Evolutionary conservation across 2,329 filamentous ascomycete species (phyloP), one percentile per base, ranked within the genome.

Genomic region (Trichoderma sp.): DNA sequence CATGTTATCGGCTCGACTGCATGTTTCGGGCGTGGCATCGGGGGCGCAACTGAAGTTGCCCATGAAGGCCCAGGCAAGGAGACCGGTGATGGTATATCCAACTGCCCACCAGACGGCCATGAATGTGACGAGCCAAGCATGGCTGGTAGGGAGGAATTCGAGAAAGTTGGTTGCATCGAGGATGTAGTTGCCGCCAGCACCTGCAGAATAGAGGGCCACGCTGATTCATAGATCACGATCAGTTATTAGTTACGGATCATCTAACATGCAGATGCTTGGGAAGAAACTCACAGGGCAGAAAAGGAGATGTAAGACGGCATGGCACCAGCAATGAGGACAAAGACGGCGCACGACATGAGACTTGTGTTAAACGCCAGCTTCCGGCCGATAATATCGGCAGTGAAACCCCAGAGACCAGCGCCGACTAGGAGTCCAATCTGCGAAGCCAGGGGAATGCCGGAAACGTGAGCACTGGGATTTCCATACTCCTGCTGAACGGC

Each of bases 61-160:
- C 72, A 73, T 73, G 17, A 71, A 73, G 6, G 55, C 72, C 69
- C 69, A 73, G 1, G 72, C 69, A n/a, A 73, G 57, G 8, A 73
- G 59, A 3, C 72, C 72, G 8, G 62, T 73, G 47, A 71, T 43
- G 7, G 59, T 71, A 30, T 73, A 73, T 26, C 72, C 69, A 6
- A 73, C 72, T 4, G 72, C 69, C 72, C 72, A 73, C 63, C 69
- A 71, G 11, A 73, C 36, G 12, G 69, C 72, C 72, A 73, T 71
- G 47, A 73, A 73, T 1, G 72, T 73, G 32, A 73, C 72, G 57
- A 73, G 64, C 72, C 72, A 73, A 7, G 63, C 20, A 36, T 73
- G 36, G 26, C 7, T 55, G 4, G 69, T 71, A 6, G 72, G 72
- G n/a, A 73, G 69, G 50, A 73, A 73, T 13, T 73, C 69, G 20